These are phyloP conservation scores for Rhodocollybia butyracea DNA, from an alignment of 768 basidiomycete genomes.

Conservation along the genomic window DNA sequence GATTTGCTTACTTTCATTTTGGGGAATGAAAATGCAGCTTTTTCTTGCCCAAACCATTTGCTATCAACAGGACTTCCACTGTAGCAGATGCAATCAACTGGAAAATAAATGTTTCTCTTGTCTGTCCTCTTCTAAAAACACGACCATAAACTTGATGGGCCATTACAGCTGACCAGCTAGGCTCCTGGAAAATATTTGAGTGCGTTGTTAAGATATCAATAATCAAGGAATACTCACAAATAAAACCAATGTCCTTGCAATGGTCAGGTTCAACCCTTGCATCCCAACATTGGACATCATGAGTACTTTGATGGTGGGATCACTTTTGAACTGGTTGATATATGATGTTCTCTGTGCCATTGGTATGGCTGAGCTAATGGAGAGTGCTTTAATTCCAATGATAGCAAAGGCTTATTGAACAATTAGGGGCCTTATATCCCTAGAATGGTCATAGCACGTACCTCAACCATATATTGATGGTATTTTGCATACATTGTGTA, in stretches of 20 bases:
- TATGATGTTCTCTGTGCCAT: not conserved
- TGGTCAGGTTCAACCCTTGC: constrained; percentile 7
- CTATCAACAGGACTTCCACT: constrained; percentile 6
- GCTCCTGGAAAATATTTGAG: not conserved
- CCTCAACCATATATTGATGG: too few relatives aligned
- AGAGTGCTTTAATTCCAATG: not conserved
- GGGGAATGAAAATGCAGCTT: not conserved
- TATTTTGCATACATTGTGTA: too few relatives aligned
- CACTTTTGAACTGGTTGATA: constrained; percentile 4
- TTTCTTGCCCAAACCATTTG: not conserved
- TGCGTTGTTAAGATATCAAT: not conserved
- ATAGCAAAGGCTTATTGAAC: not conserved
- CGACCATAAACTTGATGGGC: constrained; percentile 5
- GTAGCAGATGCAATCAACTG: not conserved
- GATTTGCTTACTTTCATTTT: not conserved
- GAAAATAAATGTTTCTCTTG: not conserved
- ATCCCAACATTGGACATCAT: constrained; percentile 2
- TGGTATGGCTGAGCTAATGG: not conserved
- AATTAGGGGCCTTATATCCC: too few relatives aligned
- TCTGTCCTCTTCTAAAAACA: constrained; percentile 1
- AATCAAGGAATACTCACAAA: not conserved
- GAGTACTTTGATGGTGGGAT: not conserved
- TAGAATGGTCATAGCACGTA: too few relatives aligned
- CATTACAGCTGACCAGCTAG: constrained; percentile 3
- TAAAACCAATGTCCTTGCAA: not conserved